Evolutionary conservation across 176 grass and related monocot genomes (phyloP).

Genomic region (Cymbopogon citratus): DNA sequence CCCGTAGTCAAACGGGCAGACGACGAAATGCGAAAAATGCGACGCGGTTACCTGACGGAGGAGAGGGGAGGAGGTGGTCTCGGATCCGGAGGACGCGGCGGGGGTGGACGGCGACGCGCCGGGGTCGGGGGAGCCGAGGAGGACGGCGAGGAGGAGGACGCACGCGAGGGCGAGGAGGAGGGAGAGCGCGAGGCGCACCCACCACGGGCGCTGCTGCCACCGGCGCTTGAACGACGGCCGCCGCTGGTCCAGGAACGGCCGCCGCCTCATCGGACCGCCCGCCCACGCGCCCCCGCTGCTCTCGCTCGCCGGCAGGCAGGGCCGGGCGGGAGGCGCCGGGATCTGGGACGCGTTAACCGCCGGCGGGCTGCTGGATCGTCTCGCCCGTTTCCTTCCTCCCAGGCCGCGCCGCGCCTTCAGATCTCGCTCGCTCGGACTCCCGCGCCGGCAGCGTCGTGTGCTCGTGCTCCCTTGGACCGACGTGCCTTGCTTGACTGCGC

Average conservation of each 20-base stretch:
- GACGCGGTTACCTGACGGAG: conserved; percentile 37
- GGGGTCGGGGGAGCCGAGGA: conserved; percentile 41
- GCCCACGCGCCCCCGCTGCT: neutral
- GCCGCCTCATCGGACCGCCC: conserved; percentile 45
- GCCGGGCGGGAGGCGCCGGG: conserved; percentile 15
- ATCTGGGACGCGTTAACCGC: conserved; percentile 21
- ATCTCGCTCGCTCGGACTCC: conserved; percentile 38
- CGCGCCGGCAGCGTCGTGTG: conserved; percentile 6
- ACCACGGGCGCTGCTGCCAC: conserved; percentile 67
- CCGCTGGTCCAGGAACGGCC: conserved; percentile 61
- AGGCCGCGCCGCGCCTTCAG: conserved; percentile 23
- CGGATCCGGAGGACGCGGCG: conserved; percentile 15
- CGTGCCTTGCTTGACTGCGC: conserved; percentile 44
- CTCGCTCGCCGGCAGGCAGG: neutral
- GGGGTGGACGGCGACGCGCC: conserved; percentile 1
- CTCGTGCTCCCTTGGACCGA: neutral
- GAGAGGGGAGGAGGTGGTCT: conserved; percentile 20
- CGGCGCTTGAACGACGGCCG: conserved; percentile 55
- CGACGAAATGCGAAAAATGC: neutral
- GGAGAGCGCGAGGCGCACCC: conserved; percentile 42
- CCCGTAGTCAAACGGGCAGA: neutral
- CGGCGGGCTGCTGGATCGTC: neutral
- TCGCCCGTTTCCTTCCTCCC: neutral
- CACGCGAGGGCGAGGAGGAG: conserved; percentile 42
- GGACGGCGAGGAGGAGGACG: conserved; percentile 29